Evolutionary conservation across 2,329 filamentous ascomycete genomes (phyloP).

Genomic region (Leptographium flavum): DNA sequence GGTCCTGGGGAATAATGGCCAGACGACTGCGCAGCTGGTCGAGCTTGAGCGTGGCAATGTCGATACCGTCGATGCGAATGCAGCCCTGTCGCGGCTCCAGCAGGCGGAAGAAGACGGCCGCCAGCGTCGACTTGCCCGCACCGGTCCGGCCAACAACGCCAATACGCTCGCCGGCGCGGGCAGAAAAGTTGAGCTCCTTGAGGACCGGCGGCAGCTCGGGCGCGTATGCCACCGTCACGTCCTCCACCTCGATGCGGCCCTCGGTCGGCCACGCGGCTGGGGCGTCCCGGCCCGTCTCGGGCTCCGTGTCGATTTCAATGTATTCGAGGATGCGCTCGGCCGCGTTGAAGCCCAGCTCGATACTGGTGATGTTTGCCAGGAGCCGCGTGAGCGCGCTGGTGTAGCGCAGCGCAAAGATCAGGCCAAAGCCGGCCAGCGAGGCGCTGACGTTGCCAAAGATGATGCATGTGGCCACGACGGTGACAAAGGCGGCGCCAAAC

Average conservation of each 20-base stretch:
- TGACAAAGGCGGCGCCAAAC: slow-evolving; percentile 24
- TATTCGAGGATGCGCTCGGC: slow-evolving; percentile 30
- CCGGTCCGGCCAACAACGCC: slow-evolving; percentile 52
- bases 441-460: slow-evolving; percentile 21
- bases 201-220: slow-evolving; percentile 22
- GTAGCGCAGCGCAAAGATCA: slow-evolving; percentile 25
- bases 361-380: slow-evolving; percentile 20
- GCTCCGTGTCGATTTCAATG: slow-evolving; percentile 22
- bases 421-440: slow-evolving; percentile 24
- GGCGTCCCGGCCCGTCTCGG: slow-evolving; percentile 19
- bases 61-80: slow-evolving; percentile 30
- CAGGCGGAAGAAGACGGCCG: slow-evolving; percentile 49
- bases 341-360: slow-evolving; percentile 27
- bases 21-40: slow-evolving; percentile 45
- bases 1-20: slow-evolving; percentile 54
- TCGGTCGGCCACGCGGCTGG: slow-evolving; percentile 26
- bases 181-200: slow-evolving; percentile 22
- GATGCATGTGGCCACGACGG: slow-evolving; percentile 22
- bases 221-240: slow-evolving; percentile 23
- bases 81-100: slow-evolving; percentile 27
- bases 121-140: slow-evolving; percentile 52
- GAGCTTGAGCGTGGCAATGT: slow-evolving; percentile 45
- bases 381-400: slow-evolving; percentile 20
- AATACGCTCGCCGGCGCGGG: slow-evolving; percentile 41
- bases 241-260: slow-evolving; percentile 23